Base-by-base conservation (phyloP, 2,329 filamentous ascomycete genomes). In the Zopfia rhizophila region DNA sequence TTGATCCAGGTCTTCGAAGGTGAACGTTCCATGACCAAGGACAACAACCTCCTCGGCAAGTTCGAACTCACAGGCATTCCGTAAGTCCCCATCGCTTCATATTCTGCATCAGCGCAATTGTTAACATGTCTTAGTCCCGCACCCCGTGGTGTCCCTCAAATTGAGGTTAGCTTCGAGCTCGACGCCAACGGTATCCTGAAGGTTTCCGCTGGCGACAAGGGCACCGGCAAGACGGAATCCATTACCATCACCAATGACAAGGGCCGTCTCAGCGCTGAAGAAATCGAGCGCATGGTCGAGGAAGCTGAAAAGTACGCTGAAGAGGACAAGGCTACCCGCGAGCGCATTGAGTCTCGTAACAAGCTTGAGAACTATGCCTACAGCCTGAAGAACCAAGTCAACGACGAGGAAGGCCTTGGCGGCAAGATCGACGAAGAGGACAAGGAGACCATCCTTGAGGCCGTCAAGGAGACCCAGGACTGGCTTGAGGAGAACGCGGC, bases 221-320 rank as follows among this genome's bases (percentile, higher is more conserved):
- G 92, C 73, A 97, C 93, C 67, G 94, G 94, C 76, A 97, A 97
- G 85, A 86, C 84, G 55, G 91, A 99, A 83, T 91, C 89, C 56
- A 97, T 99, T 76, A 97, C 94, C 65, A 99, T 99, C 74, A 97
- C 89, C 80, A 97, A 99, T 81, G 94, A 99, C 81, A 97, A 97
- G 87, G 94, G 94, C 62, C 93, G 94, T 75, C 88, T 99, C 39
- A 91, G 89, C 66, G 88, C 89, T 69, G 94, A 99, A 64, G 94
- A 99, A 77, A 99, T 99, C 65, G 93, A 97, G 77, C 94, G 94
- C 76, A 99, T 99, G 94, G 91, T 99, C 57, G 87, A 88, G 63
- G 94, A 99, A 79, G 94, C 94, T 52, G 94, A 97, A 86, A 90
- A 97, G 81, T 97, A 92, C 74, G 94, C 94, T 71, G 94, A 99